Percentiles rank a stretch among this genome's conserved stretches.
Conservation (phyloP, 306 rosid species). For the Malus domestica region DNA sequence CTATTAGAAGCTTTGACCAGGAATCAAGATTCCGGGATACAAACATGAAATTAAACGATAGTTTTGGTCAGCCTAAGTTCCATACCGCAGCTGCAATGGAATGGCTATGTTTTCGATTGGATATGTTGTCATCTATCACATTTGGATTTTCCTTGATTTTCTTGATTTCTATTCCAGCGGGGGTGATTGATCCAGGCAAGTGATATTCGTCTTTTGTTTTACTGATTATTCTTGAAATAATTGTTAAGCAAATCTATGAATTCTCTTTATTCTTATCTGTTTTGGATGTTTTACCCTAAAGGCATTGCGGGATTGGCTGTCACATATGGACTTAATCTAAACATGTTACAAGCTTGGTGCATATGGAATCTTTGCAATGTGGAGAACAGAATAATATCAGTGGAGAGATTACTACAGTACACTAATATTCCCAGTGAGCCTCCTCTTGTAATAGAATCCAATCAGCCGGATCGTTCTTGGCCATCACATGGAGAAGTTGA, state of each 20-base stretch:
- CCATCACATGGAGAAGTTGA: constrained; percentile 67
- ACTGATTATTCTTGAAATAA: neutral
- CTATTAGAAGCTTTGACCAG: constrained; percentile 76
- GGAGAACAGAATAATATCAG: constrained; percentile 84
- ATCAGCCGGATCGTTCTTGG: constrained; percentile 54
- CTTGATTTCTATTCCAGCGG: constrained; percentile 51
- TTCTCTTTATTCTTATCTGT: neutral
- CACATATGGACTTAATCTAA: constrained; percentile 72
- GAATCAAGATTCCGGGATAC: constrained; percentile 49
- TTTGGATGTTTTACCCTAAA: constrained; percentile 11
- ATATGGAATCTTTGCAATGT: constrained; percentile 48
- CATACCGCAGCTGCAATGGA: constrained; percentile 44
- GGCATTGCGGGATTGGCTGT: constrained; percentile 84
- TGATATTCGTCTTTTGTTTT: neutral
- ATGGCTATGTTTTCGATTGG: constrained; percentile 61
- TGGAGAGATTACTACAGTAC: constrained; percentile 78
- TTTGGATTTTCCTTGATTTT: constrained; percentile 48
- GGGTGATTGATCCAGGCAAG: constrained; percentile 55
- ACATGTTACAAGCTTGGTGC: constrained; percentile 33
- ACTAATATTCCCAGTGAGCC: constrained; percentile 65
- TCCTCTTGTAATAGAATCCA: constrained; percentile 52
- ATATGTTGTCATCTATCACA: constrained; percentile 49
- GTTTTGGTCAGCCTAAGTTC: constrained; percentile 51
- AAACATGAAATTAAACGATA: constrained; percentile 54
- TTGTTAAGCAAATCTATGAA: neutral